Conservation (phyloP, 345 rosid genomes). For the Aquilaria yunnanensis region DNA sequence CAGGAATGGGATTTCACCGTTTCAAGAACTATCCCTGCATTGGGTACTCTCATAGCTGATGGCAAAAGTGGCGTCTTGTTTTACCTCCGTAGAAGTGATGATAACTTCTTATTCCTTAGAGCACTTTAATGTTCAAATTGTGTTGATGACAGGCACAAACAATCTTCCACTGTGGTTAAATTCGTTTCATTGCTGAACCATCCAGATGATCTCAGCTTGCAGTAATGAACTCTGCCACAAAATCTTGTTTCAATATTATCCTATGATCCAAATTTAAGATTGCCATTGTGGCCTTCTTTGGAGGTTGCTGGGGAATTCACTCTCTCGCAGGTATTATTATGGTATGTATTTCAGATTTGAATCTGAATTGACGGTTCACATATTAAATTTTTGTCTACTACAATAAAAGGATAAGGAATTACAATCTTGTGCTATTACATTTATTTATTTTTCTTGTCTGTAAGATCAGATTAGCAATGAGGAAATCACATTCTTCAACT, state of each 20-base stretch:
- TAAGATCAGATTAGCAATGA: slow-evolving; percentile 77
- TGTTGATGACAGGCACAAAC: slow-evolving; percentile 45
- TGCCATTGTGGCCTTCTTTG: slow-evolving; percentile 87
- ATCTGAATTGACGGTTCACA: too few relatives aligned
- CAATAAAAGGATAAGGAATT: neutral
- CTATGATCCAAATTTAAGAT: slow-evolving; percentile 89
- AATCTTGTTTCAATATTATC: slow-evolving; percentile 72
- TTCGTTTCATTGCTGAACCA: slow-evolving; percentile 93
- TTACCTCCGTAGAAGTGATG: slow-evolving; percentile 96
- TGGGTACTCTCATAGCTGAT: slow-evolving; percentile 80
- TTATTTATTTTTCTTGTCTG: neutral
- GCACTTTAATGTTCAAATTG: slow-evolving; percentile 8
- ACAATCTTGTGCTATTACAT: neutral
- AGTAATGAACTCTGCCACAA: slow-evolving; percentile 76
- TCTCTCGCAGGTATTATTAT: slow-evolving; percentile 81
- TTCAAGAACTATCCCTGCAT: slow-evolving; percentile 89
- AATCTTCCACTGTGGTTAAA: slow-evolving; percentile 93
- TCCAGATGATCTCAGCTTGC: slow-evolving; percentile 90
- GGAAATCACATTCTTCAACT: slow-evolving; percentile 68
- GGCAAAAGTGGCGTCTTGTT: slow-evolving; percentile 97
- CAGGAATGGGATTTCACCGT: slow-evolving; percentile 73
- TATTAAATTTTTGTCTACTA: too few relatives aligned
- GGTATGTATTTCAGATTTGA: slow-evolving; percentile 29
- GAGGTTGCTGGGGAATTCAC: slow-evolving; percentile 79
- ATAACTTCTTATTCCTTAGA: slow-evolving; percentile 60